phyloP scores from a whole-genome alignment of 106 monocot species.

The Alisma plantagoaquatica region DNA sequence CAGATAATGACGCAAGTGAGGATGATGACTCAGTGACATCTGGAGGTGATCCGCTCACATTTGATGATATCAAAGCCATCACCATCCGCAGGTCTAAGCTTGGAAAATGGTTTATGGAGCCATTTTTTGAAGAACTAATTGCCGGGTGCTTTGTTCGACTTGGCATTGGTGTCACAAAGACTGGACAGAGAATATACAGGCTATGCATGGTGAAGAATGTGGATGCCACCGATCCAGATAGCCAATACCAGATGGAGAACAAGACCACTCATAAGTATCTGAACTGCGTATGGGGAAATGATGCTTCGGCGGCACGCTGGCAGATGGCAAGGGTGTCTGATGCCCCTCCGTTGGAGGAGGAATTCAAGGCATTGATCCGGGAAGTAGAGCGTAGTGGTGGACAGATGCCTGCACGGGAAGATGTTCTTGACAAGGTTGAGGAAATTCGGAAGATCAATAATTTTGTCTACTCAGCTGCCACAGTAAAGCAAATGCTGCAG shows the following conservation, averaged over 20 bases:
- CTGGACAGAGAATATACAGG: constrained; percentile 53
- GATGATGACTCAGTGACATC: constrained; percentile 52
- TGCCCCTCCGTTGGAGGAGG: constrained; percentile 41
- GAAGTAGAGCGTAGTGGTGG: constrained; percentile 48
- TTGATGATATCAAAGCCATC: constrained; percentile 73
- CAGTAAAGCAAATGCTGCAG: constrained; percentile 86
- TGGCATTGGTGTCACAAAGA: constrained; percentile 54
- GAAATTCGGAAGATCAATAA: constrained; percentile 40
- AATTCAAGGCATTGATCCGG: constrained; percentile 56
- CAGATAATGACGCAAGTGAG: constrained; percentile 30
- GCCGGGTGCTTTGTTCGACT: constrained; percentile 79
- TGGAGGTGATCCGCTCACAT: constrained; percentile 34
- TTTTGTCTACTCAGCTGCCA: constrained; percentile 78
- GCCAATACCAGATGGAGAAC: constrained; percentile 68
- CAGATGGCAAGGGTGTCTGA: constrained; percentile 90
- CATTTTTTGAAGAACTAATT: constrained; percentile 84
- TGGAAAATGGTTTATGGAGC: constrained; percentile 91
- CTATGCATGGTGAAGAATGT: constrained; percentile 72
- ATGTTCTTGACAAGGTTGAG: constrained; percentile 56
- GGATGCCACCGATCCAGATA: constrained; percentile 64
- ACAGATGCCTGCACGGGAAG: constrained; percentile 36
- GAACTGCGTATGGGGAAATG: constrained; percentile 61
- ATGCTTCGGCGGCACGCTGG: constrained; percentile 71
- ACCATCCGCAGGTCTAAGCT: constrained; percentile 81
- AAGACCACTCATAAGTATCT: constrained; percentile 61